Conservation (phyloP, 2,329 filamentous ascomycete species). For the Ophiostoma tasmaniense region DNA sequence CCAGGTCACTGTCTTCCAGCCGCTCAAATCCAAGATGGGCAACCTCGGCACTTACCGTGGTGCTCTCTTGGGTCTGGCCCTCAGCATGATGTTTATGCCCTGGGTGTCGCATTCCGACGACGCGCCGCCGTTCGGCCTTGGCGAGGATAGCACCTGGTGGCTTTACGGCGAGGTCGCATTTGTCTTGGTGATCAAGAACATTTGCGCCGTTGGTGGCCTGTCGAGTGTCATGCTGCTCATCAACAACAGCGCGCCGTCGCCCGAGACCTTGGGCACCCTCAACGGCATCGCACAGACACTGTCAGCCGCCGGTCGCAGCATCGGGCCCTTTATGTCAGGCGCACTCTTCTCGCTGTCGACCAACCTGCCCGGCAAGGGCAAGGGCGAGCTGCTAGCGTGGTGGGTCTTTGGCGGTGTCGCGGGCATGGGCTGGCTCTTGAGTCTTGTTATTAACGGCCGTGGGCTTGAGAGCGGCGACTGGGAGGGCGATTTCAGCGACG, state of each 20-base stretch:
- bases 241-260: constrained; percentile 83
- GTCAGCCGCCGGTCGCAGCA: constrained; percentile 78
- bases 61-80: constrained; percentile 68
- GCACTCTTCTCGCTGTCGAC: constrained; percentile 74
- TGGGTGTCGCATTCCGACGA: constrained; percentile 70
- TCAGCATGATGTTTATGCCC: constrained; percentile 81
- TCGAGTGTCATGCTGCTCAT: constrained; percentile 86
- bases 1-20: constrained; percentile 77
- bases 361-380: constrained; percentile 52
- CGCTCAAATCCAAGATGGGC: constrained; percentile 67
- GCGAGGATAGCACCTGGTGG: constrained; percentile 52
- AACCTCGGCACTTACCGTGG: constrained; percentile 78
- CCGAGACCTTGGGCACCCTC: constrained; percentile 76
- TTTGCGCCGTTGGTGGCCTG: constrained; percentile 79
- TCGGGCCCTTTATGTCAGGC: constrained; percentile 82
- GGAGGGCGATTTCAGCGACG: constrained; percentile 31
- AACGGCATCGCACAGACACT: constrained; percentile 93
- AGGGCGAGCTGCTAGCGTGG: constrained; percentile 80
- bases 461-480: constrained; percentile 53
- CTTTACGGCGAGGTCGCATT: constrained; percentile 73
- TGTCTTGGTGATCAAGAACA: constrained; percentile 78
- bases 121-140: neutral
- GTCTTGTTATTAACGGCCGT: constrained; percentile 64
- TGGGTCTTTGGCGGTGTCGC: constrained; percentile 78
- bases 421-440: constrained; percentile 70